Evolutionary conservation across 2,329 filamentous ascomycete species (phyloP).

Genomic region (Monilinia polystroma): DNA sequence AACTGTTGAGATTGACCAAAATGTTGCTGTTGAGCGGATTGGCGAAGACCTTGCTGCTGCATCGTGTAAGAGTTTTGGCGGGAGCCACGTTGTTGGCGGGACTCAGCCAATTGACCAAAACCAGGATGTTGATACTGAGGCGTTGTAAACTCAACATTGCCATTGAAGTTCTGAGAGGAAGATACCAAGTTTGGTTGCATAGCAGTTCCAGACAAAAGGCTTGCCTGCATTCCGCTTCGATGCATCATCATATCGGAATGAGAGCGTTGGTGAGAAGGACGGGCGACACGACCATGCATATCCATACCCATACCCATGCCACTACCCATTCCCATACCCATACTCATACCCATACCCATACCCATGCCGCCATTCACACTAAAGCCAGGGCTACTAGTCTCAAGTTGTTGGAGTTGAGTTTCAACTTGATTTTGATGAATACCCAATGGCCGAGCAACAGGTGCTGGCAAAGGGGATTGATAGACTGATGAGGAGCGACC

Average conservation of each 20-base stretch:
- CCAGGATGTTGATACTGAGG: slow-evolving; percentile 19
- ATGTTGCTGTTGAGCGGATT: slow-evolving; percentile 7
- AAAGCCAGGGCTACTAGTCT: slow-evolving; percentile 8
- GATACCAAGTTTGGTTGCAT: slow-evolving; percentile 12
- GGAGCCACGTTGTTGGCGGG: not conserved
- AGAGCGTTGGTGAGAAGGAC: slow-evolving; percentile 35
- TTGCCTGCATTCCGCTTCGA: slow-evolving; percentile 12
- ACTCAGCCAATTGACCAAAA: not conserved
- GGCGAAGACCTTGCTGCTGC: slow-evolving; percentile 13
- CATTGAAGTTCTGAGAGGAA: slow-evolving; percentile 5
- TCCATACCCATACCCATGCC: not conserved
- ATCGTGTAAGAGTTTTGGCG: slow-evolving; percentile 5
- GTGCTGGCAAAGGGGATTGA: slow-evolving; percentile 33
- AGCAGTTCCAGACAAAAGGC: not conserved
- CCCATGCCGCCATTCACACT: slow-evolving; percentile 9
- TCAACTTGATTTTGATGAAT: slow-evolving; percentile 14
- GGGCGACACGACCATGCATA: slow-evolving; percentile 1
- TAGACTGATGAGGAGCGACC: slow-evolving; percentile 23
- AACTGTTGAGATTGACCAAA: slow-evolving; percentile 10
- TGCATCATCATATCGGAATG: slow-evolving; percentile 34
- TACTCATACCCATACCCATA: not conserved
- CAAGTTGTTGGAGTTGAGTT: slow-evolving; percentile 9
- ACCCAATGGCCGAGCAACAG: slow-evolving; percentile 20
- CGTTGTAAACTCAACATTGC: slow-evolving; percentile 2
- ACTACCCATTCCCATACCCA: not conserved